Conservation (phyloP, 768 basidiomycete species). For the Suillus placidus region DNA sequence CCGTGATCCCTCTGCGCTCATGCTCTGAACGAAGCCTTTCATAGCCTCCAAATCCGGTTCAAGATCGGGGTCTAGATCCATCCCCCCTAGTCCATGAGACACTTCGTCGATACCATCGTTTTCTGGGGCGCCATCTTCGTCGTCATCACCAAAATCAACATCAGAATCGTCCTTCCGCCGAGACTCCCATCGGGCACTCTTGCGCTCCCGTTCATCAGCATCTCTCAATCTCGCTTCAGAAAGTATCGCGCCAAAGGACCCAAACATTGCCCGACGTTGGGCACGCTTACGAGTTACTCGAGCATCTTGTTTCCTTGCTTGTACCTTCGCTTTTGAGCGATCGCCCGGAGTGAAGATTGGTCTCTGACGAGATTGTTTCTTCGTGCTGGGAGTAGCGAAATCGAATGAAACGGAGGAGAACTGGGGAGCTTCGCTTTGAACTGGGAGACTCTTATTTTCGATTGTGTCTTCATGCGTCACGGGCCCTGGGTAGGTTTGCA, state of each 20-base stretch:
- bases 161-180: constrained; percentile 67
- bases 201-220: constrained; percentile 31
- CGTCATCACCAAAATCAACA: constrained; percentile 62
- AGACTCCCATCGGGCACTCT: constrained; percentile 47
- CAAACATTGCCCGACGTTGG: constrained; percentile 38
- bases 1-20: constrained; percentile 48
- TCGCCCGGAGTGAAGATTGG: constrained; percentile 33
- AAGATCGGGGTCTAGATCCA: constrained; percentile 68
- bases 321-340: constrained; percentile 27
- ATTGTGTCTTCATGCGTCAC: not conserved
- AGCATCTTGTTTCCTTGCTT: constrained; percentile 25
- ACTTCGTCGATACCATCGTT: constrained; percentile 32
- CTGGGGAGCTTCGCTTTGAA: constrained; percentile 18
- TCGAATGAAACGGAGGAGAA: constrained; percentile 32
- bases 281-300: constrained; percentile 22
- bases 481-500: not conserved
- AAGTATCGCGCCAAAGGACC: constrained; percentile 54
- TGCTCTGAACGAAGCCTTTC: constrained; percentile 54
- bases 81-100: constrained; percentile 45
- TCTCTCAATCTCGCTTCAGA: constrained; percentile 54
- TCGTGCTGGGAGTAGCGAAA: constrained; percentile 10
- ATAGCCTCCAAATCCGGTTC: constrained; percentile 50
- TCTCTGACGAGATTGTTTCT: constrained; percentile 30
- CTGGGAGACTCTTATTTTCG: not conserved
- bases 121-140: constrained; percentile 30